A percentile compares a stretch with the other conserved stretches of the same genome.
Evolutionary conservation across 1,284 basidiomycete species (phyloP).

Genomic region (Tetrapyrgos nigripes): DNA sequence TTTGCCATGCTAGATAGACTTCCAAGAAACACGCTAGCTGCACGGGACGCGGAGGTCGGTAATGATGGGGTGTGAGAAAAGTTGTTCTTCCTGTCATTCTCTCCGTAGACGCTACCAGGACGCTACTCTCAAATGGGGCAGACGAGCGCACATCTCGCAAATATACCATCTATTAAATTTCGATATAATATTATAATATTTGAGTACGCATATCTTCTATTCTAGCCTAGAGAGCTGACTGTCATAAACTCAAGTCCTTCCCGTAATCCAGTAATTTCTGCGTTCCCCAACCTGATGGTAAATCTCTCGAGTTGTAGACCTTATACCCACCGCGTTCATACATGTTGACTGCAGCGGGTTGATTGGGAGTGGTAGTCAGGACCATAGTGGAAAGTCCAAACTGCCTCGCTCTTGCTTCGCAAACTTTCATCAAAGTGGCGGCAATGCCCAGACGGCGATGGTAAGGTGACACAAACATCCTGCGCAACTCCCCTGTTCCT

Average conservation of each 20-base stretch:
- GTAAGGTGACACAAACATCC: slow-evolving; percentile 30
- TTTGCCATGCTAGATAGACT: slow-evolving; percentile 25
- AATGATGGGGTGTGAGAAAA: background rate
- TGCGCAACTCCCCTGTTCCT: slow-evolving; percentile 23
- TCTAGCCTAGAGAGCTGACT: no score
- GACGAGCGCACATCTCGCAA: no score
- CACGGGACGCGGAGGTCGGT: background rate
- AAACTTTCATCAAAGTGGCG: slow-evolving; percentile 17
- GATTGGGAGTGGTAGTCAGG: slow-evolving; percentile 24
- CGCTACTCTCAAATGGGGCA: no score
- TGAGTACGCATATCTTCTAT: no score
- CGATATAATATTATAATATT: no score
- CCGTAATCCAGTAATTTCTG: no score
- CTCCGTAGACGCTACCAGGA: no score
- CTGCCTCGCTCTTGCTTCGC: slow-evolving; percentile 24
- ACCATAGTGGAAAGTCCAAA: slow-evolving; percentile 18
- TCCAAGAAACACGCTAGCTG: background rate
- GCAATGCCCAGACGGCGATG: slow-evolving; percentile 29
- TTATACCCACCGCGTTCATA: slow-evolving; percentile 14
- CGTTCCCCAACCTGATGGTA: no score
- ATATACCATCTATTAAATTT: no score
- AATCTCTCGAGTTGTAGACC: no score
- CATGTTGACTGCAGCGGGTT: slow-evolving; percentile 23
- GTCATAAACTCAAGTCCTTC: no score
- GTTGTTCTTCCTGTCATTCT: no score